A percentile compares a stretch with the other conserved stretches of the same genome.
phyloP scores from a whole-genome alignment of 768 basidiomycete species.

The Gyrodon lividus region DNA sequence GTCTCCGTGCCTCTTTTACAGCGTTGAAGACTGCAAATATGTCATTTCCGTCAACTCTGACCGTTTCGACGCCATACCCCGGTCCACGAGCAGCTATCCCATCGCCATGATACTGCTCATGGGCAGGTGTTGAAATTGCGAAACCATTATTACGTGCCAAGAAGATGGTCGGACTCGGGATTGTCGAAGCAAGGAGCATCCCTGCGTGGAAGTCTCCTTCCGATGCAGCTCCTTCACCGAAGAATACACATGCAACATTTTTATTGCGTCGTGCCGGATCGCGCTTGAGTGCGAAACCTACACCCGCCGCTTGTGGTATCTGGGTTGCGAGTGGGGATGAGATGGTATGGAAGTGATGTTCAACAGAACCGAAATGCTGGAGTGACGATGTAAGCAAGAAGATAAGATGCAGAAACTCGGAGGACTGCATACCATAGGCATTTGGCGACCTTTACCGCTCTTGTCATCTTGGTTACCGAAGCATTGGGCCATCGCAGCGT shows the following conservation, averaged over 20 bases:
- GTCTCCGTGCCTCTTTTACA: slow-evolving; percentile 65
- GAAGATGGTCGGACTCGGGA: slow-evolving; percentile 72
- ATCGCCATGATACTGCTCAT: slow-evolving; percentile 89
- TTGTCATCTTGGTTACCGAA: slow-evolving; percentile 83
- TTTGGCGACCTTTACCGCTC: slow-evolving; percentile 83
- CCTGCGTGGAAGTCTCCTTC: slow-evolving; percentile 97
- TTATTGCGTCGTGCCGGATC: slow-evolving; percentile 64
- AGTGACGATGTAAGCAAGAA: slow-evolving; percentile 9
- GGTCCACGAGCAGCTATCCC: slow-evolving; percentile 91
- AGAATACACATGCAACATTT: slow-evolving; percentile 84
- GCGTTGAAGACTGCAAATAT: slow-evolving; percentile 78
- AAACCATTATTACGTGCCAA: slow-evolving; percentile 87
- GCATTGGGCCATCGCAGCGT: slow-evolving; percentile 88
- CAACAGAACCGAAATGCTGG: slow-evolving; percentile 82
- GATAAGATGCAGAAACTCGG: not conserved
- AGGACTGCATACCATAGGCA: slow-evolving; percentile 73
- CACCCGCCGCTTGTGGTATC: slow-evolving; percentile 92
- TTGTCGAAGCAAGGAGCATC: slow-evolving; percentile 72
- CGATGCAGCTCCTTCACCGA: slow-evolving; percentile 92
- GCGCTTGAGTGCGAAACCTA: slow-evolving; percentile 84
- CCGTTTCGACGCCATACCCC: slow-evolving; percentile 85
- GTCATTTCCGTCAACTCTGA: slow-evolving; percentile 94
- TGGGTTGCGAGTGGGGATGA: slow-evolving; percentile 93
- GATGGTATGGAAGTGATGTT: slow-evolving; percentile 90
- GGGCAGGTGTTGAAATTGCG: slow-evolving; percentile 89